A percentile compares a stretch with the other conserved stretches of the same genome.
Evolutionary conservation across 192 early-diverging fungal species (phyloP).

Genomic region (Funneliformis geosporum): DNA sequence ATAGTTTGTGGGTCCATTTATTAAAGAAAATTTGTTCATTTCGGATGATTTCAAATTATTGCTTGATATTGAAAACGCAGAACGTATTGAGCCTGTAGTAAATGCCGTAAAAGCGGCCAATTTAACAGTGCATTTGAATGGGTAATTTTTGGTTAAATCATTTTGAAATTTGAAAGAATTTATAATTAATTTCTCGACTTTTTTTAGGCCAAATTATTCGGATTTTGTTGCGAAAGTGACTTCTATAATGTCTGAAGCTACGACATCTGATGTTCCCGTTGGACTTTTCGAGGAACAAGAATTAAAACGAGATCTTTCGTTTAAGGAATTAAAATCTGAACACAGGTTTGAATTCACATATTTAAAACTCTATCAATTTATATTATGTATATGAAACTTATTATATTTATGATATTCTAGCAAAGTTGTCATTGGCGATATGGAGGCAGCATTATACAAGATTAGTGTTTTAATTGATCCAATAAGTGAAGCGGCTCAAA

Average conservation of each 20-base stretch:
- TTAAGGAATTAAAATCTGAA: background rate
- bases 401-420: conserved; percentile 30
- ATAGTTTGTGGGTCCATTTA: conserved; percentile 56
- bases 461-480: conserved; percentile 75
- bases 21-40: conserved; percentile 43
- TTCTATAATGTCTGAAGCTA: conserved; percentile 20
- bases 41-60: conserved; percentile 63
- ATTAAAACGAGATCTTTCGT: conserved; percentile 8
- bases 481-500: conserved; percentile 76
- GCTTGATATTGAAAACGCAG: conserved; percentile 55
- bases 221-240: conserved; percentile 16
- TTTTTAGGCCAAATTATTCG: conserved; percentile 14
- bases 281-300: conserved; percentile 4
- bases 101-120: conserved; percentile 29
- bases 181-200: background rate
- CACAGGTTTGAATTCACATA: background rate
- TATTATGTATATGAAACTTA: background rate
- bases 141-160: conserved; percentile 7
- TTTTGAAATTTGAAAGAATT: background rate
- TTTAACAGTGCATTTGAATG: background rate
- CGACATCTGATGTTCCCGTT: conserved; percentile 17
- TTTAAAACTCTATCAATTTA: too few relatives aligned
- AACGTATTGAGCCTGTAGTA: conserved; percentile 45
- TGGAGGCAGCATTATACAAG: conserved; percentile 39
- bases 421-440: conserved; percentile 33